Conservation (phyloP, 495 filamentous ascomycete species). For the Podospora comata region DNA sequence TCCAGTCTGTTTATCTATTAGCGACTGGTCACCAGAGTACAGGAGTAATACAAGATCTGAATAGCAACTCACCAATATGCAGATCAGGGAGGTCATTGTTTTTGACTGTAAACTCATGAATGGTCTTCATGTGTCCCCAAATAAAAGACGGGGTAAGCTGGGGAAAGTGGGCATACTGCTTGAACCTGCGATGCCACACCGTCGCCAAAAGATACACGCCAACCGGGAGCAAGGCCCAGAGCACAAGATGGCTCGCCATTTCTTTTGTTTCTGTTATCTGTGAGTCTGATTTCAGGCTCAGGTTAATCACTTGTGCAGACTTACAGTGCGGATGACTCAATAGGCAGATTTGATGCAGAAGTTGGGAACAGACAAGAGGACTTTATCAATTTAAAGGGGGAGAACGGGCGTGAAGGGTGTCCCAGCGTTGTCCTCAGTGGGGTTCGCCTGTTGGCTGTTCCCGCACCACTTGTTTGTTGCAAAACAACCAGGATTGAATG, state of each 20-base stretch:
- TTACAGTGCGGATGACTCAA: too few relatives aligned
- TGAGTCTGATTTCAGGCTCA: too few relatives aligned
- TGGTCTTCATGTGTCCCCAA: slow-evolving; percentile 32
- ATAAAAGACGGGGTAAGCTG: slow-evolving; percentile 31
- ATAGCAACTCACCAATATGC: slow-evolving; percentile 26
- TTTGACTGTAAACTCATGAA: slow-evolving; percentile 22
- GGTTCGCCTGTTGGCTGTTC: too few relatives aligned
- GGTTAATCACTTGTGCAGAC: too few relatives aligned
- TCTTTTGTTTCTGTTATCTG: neutral
- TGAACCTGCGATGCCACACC: slow-evolving; percentile 23
- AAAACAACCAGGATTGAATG: neutral
- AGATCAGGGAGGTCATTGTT: slow-evolving; percentile 13
- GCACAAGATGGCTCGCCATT: neutral
- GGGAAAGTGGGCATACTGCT: slow-evolving; percentile 32
- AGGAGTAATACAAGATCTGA: neutral
- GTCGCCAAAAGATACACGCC: slow-evolving; percentile 3
- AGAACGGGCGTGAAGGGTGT: too few relatives aligned
- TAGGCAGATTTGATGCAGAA: too few relatives aligned
- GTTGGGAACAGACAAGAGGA: too few relatives aligned
- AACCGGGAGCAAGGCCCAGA: slow-evolving; percentile 6
- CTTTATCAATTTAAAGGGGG: too few relatives aligned
- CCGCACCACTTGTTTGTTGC: too few relatives aligned
- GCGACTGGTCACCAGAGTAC: too few relatives aligned
- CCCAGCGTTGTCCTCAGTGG: too few relatives aligned
- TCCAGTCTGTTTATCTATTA: slow-evolving; percentile 16